These are phyloP conservation scores for Rhynchospora breviuscula DNA, from an alignment of 176 grass and related monocot species.

Conservation along the genomic window DNA sequence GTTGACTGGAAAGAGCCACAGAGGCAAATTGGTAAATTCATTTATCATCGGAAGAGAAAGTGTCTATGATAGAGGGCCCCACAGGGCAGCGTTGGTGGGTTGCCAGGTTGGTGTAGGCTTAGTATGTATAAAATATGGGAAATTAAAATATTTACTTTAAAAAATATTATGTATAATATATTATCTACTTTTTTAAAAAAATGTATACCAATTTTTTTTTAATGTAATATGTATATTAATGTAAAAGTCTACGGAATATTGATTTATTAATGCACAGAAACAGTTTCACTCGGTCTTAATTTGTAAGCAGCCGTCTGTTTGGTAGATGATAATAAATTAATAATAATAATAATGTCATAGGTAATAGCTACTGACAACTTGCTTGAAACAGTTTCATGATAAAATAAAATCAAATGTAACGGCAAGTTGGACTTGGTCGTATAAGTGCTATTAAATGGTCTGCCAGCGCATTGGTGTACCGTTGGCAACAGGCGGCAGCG, in stretches of 20 bases:
- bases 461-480: no score
- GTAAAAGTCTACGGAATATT: no score
- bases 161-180: no score
- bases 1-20: neutral
- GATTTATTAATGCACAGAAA: no score
- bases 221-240: no score
- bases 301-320: neutral
- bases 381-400: neutral
- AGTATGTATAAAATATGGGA: neutral
- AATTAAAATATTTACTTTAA: no score
- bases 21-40: neutral
- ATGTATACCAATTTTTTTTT: no score
- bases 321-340: neutral
- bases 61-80: neutral
- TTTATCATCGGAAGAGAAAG: neutral
- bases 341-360: neutral
- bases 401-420: neutral
- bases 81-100: neutral
- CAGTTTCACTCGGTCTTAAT: no score
- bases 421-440: neutral
- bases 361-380: neutral
- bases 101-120: no score
- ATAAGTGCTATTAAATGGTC: neutral
- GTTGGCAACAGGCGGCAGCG: constrained; percentile 2
- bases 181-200: no score